phyloP scores from a whole-genome alignment of 129 eudicot genomes.

The Flaveria brownii region DNA sequence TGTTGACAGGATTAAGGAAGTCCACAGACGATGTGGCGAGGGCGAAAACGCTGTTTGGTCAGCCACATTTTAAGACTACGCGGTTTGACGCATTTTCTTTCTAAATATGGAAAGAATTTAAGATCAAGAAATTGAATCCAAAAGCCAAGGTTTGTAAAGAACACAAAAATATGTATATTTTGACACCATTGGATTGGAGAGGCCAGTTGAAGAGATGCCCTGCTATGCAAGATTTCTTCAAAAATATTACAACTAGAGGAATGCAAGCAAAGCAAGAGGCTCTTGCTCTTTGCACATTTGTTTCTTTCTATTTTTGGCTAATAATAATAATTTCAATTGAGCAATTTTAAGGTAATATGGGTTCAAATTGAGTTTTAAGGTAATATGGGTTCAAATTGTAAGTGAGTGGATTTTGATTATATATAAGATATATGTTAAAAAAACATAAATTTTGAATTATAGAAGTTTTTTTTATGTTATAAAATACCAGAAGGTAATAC shows the following conservation, averaged over 20 bases:
- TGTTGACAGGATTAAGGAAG: conserved; percentile 79
- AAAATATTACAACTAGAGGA: conserved; percentile 44
- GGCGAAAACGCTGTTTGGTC: conserved; percentile 76
- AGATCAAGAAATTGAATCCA: conserved; percentile 25
- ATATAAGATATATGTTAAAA: neutral
- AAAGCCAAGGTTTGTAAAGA: conserved; percentile 41
- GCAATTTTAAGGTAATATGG: conserved; percentile 10
- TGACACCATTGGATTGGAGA: conserved; percentile 36
- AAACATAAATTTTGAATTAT: neutral
- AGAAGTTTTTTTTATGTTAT: neutral
- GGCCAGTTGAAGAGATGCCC: conserved; percentile 47
- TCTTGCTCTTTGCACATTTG: conserved; percentile 46
- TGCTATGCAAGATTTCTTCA: conserved; percentile 46
- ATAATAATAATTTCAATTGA: conserved; percentile 32
- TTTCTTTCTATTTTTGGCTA: conserved; percentile 36
- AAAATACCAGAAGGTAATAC: neutral
- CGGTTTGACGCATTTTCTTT: conserved; percentile 32
- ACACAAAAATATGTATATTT: conserved; percentile 34
- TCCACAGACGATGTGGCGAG: conserved; percentile 77
- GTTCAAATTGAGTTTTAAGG: conserved; percentile 2
- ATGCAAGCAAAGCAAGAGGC: conserved; percentile 54
- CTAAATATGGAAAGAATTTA: conserved; percentile 40
- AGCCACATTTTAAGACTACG: conserved; percentile 50
- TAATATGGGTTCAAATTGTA: conserved; percentile 34
- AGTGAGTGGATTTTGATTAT: conserved; percentile 28